These are phyloP conservation scores for Adansonia rubrostipa DNA, from an alignment of 441 rosid species.

Conservation along the genomic window DNA sequence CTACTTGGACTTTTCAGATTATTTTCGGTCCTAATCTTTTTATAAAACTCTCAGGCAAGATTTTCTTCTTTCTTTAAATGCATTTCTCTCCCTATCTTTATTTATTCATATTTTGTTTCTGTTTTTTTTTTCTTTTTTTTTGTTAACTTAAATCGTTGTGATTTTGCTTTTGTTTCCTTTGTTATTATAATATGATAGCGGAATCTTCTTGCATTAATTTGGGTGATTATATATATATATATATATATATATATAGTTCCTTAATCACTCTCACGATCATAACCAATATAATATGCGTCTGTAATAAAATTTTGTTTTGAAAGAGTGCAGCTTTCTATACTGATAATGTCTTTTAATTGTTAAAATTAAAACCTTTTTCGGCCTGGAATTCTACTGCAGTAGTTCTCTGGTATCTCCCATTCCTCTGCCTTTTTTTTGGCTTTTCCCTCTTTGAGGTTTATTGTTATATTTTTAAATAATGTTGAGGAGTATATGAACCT, in stretches of 20 bases:
- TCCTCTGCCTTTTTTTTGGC: neutral
- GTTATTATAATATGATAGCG: neutral
- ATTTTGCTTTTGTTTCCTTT: slow-evolving; percentile 12
- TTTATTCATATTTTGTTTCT: neutral
- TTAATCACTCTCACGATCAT: neutral
- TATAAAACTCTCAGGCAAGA: slow-evolving; percentile 37
- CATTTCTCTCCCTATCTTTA: neutral
- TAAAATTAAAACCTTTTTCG: neutral
- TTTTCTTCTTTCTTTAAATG: neutral
- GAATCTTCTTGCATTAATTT: slow-evolving; percentile 15
- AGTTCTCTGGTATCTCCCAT: neutral
- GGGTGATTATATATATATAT: slow-evolving; percentile 3
- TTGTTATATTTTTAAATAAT: slow-evolving; percentile 2
- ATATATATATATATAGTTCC: neutral
- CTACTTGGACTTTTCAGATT: slow-evolving; percentile 19
- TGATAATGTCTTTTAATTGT: neutral
- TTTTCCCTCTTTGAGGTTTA: neutral
- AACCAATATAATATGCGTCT: neutral
- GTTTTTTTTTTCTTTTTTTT: neutral
- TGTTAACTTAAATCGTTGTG: neutral
- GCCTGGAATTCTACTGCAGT: neutral
- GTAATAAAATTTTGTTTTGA: neutral
- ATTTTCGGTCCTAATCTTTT: slow-evolving; percentile 27
- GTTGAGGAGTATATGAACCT: slow-evolving; percentile 1
- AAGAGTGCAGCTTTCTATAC: neutral